These are phyloP conservation scores for Debaryomyces udenii DNA, from an alignment of 1,139 yeast genomes.

Conservation along the genomic window DNA sequence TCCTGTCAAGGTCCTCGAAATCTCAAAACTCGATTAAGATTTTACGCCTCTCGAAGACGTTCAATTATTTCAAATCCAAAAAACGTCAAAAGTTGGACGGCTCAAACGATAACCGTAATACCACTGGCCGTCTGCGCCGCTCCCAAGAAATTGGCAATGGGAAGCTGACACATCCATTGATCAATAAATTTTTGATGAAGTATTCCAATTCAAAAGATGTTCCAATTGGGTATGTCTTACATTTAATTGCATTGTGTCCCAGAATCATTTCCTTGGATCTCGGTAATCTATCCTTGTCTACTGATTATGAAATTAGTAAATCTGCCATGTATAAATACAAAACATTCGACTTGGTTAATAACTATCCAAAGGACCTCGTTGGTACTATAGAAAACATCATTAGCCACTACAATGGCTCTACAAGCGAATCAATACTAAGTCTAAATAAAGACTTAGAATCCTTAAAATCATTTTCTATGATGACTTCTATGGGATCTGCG, in stretches of 20 bases:
- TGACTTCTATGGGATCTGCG: constrained; percentile 10
- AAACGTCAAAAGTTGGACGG: constrained; percentile 18
- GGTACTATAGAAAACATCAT: constrained; percentile 26
- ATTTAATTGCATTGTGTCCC: constrained; percentile 60
- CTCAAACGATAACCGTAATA: neutral
- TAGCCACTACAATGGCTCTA: constrained; percentile 12
- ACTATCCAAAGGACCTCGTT: constrained; percentile 38
- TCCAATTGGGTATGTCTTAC: constrained; percentile 69
- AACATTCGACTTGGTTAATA: constrained; percentile 42
- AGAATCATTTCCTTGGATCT: constrained; percentile 54
- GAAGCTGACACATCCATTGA: constrained; percentile 52
- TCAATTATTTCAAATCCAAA: constrained; percentile 28
- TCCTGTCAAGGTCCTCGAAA: constrained; percentile 23
- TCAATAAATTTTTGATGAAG: constrained; percentile 57
- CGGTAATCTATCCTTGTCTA: constrained; percentile 56
- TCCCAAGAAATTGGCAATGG: too few species aligned
- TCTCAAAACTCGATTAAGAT: constrained; percentile 18
- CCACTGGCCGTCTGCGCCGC: neutral
- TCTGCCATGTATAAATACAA: constrained; percentile 38
- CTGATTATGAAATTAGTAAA: constrained; percentile 55
- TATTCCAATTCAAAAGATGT: constrained; percentile 65
- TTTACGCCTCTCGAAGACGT: constrained; percentile 24
- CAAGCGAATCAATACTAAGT: constrained; percentile 17
- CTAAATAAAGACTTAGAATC: constrained; percentile 12
- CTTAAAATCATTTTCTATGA: constrained; percentile 7